phyloP scores from a whole-genome alignment of 345 rosid species.

The Geranium rotundifolium region DNA sequence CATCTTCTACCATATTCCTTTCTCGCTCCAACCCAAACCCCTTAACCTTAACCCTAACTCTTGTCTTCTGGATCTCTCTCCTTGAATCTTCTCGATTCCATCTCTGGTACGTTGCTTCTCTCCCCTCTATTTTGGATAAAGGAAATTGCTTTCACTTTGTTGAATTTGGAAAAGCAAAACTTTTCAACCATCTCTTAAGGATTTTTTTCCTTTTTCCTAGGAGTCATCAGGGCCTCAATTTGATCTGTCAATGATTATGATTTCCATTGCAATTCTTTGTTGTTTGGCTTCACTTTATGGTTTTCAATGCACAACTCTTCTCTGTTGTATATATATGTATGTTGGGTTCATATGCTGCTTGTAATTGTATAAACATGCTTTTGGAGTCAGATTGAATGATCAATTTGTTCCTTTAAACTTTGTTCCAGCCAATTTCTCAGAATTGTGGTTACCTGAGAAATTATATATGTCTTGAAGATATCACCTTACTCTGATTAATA shows the following conservation, averaged over 20 bases:
- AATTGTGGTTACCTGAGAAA: not conserved
- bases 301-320: too few species aligned
- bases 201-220: not conserved
- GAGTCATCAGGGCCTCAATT: not conserved
- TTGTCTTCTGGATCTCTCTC: not conserved
- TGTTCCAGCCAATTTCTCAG: not conserved
- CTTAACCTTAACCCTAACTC: slow-evolving; percentile 7
- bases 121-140: not conserved
- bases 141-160: not conserved
- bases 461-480: not conserved
- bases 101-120: slow-evolving; percentile 2
- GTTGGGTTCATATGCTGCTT: too few species aligned
- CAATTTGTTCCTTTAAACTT: not conserved
- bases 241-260: not conserved
- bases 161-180: not conserved
- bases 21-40: not conserved
- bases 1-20: slow-evolving; percentile 24
- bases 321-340: too few species aligned
- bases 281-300: too few species aligned
- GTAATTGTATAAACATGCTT: not conserved
- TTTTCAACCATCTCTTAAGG: not conserved
- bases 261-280: too few species aligned
- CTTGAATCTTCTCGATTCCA: not conserved
- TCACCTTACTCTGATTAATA: not conserved
- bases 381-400: not conserved